Base-by-base conservation (phyloP, 441 rosid genomes). In the Populus hybrid region DNA sequence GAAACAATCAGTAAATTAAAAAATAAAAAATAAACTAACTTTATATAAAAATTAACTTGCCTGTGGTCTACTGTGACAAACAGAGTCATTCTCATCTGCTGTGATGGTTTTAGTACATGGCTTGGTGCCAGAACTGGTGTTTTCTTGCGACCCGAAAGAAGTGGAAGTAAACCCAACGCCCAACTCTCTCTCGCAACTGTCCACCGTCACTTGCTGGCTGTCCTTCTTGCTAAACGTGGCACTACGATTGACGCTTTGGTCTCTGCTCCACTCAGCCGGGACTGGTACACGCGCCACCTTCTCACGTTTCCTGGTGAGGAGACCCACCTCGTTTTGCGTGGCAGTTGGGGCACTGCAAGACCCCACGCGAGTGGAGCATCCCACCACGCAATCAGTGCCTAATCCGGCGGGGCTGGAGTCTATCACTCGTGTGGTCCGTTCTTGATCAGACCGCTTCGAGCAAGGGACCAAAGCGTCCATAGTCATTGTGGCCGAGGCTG, bases 381-480 rank as follows among this genome's bases (percentile, higher is more conserved):
- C 87, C 57, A 76, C 81, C 64, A 20, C 83, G 85, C 86, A 40
- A 76, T 30, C 32, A 30, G 80, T 70, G 64, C 81, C 83, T 30
- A 7, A 28, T 10, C 79, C 81, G 12, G 10, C 65, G 12, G 77
- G n/a, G 14, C 72, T 82, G 21, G 86, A 64, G 24, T 79, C 84
- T 40, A 70, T 78, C 72, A 67, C 67, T 26, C 38, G 76, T 65
- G 68, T 2, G 26, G 71, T 20, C 54, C 65, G 72, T 1, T 42
- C 28, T 30, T 79, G 82, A 14, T 76, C 80, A 1, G 79, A 26
- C 69, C 81, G 42, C 16, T 86, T 86, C 1, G 89, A 77, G 81
- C 89, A 86, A 23, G 95, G 95, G 65, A 91, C 95, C 76, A 89
- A 64, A 28, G 95, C 92, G 78, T 91, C 93, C 90, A 86, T 82